These are phyloP conservation scores for Mariannaea sp. DNA, from an alignment of 2,329 filamentous ascomycete species.

Conservation along the genomic window DNA sequence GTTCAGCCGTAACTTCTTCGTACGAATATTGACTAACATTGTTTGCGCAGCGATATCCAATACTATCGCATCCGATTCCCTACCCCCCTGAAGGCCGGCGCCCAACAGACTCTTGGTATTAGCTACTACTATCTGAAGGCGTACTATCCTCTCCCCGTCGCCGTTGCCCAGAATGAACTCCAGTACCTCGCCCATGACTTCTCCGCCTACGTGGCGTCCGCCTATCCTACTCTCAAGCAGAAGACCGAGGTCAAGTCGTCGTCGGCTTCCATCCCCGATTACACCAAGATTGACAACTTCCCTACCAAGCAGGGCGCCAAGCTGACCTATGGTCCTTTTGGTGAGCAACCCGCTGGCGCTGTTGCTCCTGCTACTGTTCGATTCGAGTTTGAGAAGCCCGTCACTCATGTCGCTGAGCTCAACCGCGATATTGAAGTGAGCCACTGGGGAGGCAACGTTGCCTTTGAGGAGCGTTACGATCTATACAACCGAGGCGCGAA, in stretches of 20 bases:
- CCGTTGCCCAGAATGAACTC: slow-evolving; percentile 81
- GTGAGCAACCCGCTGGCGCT: slow-evolving; percentile 78
- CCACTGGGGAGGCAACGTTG: slow-evolving; percentile 97
- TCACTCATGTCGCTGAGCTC: slow-evolving; percentile 77
- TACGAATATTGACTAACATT: slow-evolving; percentile 22
- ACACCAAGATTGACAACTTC: slow-evolving; percentile 73
- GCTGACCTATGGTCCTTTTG: slow-evolving; percentile 89
- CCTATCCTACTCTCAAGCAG: slow-evolving; percentile 87
- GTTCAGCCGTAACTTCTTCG: slow-evolving; percentile 1
- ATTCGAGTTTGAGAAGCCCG: slow-evolving; percentile 93
- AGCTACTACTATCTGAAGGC: slow-evolving; percentile 80
- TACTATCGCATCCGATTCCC: slow-evolving; percentile 87
- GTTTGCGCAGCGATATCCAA: slow-evolving; percentile 65
- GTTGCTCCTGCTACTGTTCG: slow-evolving; percentile 75
- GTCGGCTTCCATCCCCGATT: slow-evolving; percentile 78
- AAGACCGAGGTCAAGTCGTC: slow-evolving; percentile 96
- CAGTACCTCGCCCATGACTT: slow-evolving; percentile 88
- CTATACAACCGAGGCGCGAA: slow-evolving; percentile 85
- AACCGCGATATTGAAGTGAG: slow-evolving; percentile 94
- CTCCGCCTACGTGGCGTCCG: slow-evolving; percentile 81
- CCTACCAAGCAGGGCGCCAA: slow-evolving; percentile 84
- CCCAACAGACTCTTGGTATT: slow-evolving; percentile 85
- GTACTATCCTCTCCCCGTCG: slow-evolving; percentile 78
- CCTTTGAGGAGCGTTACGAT: slow-evolving; percentile 92
- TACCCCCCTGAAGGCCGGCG: slow-evolving; percentile 72